These are phyloP conservation scores for Cystobasidium onofrii DNA, from an alignment of 768 basidiomycete species.

Conservation along the genomic window DNA sequence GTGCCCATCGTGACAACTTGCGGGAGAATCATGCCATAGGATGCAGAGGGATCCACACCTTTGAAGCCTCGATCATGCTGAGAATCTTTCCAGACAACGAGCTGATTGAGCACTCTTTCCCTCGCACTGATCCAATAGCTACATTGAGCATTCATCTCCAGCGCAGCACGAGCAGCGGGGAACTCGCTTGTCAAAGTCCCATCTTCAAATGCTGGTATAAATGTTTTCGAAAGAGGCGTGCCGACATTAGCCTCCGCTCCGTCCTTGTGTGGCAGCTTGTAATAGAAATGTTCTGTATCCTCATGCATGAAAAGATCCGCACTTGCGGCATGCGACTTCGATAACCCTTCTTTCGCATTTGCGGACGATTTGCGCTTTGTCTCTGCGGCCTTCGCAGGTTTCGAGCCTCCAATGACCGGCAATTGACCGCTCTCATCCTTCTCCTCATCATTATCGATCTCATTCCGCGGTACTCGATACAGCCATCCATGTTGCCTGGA, in stretches of 20 bases:
- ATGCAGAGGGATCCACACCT: constrained; percentile 30
- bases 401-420: neutral
- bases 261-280: constrained; percentile 92
- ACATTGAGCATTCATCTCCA: constrained; percentile 87
- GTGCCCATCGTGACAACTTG: constrained; percentile 98
- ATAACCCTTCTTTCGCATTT: neutral
- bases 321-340: constrained; percentile 36
- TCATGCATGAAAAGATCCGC: constrained; percentile 55
- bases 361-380: neutral
- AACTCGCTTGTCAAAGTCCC: constrained; percentile 76
- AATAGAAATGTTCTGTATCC: constrained; percentile 57
- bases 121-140: constrained; percentile 95
- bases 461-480: constrained; percentile 60
- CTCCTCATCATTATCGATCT: constrained; percentile 17
- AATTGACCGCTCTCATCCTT: constrained; percentile 1
- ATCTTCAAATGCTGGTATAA: constrained; percentile 78
- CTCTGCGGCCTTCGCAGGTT: neutral
- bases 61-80: constrained; percentile 34
- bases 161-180: constrained; percentile 65
- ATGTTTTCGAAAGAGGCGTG: constrained; percentile 76
- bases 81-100: constrained; percentile 71
- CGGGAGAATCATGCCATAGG: constrained; percentile 75
- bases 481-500: constrained; percentile 86
- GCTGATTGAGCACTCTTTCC: constrained; percentile 83
- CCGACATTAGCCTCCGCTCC: constrained; percentile 94